Evolutionary conservation across 768 basidiomycete genomes (phyloP).

Genomic region (Tephrocybe rancida): DNA sequence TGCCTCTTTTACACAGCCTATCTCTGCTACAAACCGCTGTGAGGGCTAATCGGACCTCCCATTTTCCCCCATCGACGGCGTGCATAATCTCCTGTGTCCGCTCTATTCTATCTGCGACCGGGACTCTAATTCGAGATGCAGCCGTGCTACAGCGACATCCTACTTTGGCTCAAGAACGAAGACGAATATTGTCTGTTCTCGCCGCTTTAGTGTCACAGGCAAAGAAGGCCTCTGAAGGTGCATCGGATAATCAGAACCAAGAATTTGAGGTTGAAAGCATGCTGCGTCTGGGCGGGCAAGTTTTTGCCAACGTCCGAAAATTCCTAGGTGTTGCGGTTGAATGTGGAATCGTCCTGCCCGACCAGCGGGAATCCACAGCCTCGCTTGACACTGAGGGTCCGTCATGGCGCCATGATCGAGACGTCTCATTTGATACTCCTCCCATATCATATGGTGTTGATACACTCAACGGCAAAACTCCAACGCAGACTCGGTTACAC

Average conservation of each 20-base stretch:
- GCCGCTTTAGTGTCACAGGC: constrained; percentile 83
- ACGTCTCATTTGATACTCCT: constrained; percentile 30
- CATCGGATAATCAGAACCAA: constrained; percentile 43
- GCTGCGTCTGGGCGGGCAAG: constrained; percentile 79
- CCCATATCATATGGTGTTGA: constrained; percentile 25
- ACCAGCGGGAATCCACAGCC: constrained; percentile 38
- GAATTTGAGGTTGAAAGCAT: constrained; percentile 71
- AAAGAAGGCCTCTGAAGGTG: constrained; percentile 61
- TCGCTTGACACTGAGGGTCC: constrained; percentile 32
- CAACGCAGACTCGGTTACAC: constrained; percentile 31
- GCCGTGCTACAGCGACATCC: constrained; percentile 67
- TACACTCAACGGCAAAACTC: constrained; percentile 35
- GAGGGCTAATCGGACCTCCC: constrained; percentile 69
- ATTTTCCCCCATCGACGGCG: constrained; percentile 93
- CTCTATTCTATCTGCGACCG: constrained; percentile 78
- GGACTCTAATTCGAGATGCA: constrained; percentile 84
- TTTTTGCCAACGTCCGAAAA: constrained; percentile 77
- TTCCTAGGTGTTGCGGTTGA: constrained; percentile 80
- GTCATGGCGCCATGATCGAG: constrained; percentile 30
- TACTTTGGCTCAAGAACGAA: constrained; percentile 73
- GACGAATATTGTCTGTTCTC: constrained; percentile 78
- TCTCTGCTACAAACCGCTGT: constrained; percentile 87
- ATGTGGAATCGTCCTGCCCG: constrained; percentile 71
- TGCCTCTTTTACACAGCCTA: constrained; percentile 82
- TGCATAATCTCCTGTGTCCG: constrained; percentile 95